phyloP scores from a whole-genome alignment of 2,329 filamentous ascomycete species.

The Stromatinia cepivora region DNA sequence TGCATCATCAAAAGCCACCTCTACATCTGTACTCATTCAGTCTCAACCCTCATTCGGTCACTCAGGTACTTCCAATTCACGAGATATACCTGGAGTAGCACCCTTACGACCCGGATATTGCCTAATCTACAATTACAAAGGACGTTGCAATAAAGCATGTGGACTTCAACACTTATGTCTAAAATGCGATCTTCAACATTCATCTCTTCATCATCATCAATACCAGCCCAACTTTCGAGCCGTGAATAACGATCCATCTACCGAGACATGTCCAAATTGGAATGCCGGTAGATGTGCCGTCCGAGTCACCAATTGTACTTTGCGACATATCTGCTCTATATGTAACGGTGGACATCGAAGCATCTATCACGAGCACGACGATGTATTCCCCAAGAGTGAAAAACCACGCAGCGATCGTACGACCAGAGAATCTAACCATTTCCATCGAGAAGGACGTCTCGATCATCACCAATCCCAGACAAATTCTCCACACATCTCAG shows the following conservation, averaged over 20 bases:
- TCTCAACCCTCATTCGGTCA: background rate
- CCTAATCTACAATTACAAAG: conserved; percentile 10
- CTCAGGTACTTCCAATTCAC: background rate
- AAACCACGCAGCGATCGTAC: background rate
- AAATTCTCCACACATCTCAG: background rate
- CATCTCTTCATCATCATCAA: conserved; percentile 2
- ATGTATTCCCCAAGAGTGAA: background rate
- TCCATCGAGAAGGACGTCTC: background rate
- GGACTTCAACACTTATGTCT: conserved; percentile 11
- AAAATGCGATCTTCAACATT: conserved; percentile 14
- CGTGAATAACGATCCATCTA: background rate
- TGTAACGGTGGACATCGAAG: conserved; percentile 4
- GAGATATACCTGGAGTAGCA: background rate
- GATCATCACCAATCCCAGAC: background rate
- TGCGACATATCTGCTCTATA: conserved; percentile 6
- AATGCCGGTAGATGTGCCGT: background rate
- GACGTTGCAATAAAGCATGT: conserved; percentile 9
- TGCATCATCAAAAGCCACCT: background rate
- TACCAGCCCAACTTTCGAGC: conserved; percentile 15
- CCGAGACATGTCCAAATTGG: conserved; percentile 5
- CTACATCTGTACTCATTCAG: background rate
- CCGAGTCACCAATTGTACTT: conserved; percentile 3
- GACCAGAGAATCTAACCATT: background rate
- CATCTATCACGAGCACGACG: conserved; percentile 4
- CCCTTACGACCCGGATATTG: conserved; percentile 10